Base-by-base conservation (phyloP, 1,139 yeast genomes). In the Diutina rugosa region DNA sequence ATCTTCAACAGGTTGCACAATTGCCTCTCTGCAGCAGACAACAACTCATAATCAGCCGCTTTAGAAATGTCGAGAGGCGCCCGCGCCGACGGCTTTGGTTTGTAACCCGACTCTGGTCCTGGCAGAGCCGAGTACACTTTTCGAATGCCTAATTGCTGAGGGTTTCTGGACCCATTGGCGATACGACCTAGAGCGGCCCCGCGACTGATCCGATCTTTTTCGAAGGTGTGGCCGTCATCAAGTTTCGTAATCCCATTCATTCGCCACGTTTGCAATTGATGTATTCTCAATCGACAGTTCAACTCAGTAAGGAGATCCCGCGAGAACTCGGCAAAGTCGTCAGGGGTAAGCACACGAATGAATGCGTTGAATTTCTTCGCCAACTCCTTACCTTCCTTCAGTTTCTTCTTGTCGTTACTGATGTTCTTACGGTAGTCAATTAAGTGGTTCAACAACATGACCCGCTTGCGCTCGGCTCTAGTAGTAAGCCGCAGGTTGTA, bases 251-350 rank as follows among this genome's bases (percentile, higher is more conserved):
- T 80, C 2, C 99, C 99, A 67, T 89, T 85, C 54, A 85, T 79
- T 60, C 99, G 80, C 90, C 97, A 95, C 64, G 86, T 93, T 68
- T 93, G 99, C 49, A 95, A 72, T 70, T 90, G 97, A 56, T 87
- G 87, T 57, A 93, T 90, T 60, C 95, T 79, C 47, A 85, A 79
- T 57, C 98, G 79, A 63, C 90, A 85, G 63, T 82, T 84, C 56
- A 90, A 77, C 69, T 93, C 99, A 6, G 84, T 81, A 57, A 90
- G 66, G 60, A 90, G 78, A 65, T 88, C 95, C 49, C 78, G 81
- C 2, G 85, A 72, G 65, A 93, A 90, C 14, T 78, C 78, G 55
- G 82, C 85, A 69, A 86, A 93, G 70, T 93, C 99, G 45, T 79
- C 77, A 2, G 90, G 85, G 0, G 90, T 83, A 81, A 93, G 80